phyloP scores from a whole-genome alignment of 2,329 filamentous ascomycete genomes.

The Nemania diffusa region DNA sequence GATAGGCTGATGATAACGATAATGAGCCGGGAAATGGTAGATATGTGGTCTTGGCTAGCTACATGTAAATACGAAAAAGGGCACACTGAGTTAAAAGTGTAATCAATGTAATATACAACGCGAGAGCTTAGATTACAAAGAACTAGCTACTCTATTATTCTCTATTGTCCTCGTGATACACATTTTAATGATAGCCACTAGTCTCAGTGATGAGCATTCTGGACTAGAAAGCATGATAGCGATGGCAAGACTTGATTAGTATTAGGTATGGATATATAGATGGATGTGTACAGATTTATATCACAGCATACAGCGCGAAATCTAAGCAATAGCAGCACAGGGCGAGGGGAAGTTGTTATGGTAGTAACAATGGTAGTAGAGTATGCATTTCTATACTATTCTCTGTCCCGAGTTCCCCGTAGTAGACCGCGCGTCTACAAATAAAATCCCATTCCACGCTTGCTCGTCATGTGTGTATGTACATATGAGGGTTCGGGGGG shows the following conservation, averaged over 20 bases:
- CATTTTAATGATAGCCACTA: no score
- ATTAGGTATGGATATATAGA: neutral
- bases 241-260: neutral
- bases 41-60: neutral
- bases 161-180: neutral
- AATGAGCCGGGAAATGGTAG: neutral
- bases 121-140: neutral
- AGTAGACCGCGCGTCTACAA: neutral
- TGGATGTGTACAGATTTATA: neutral
- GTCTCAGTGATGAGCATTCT: neutral
- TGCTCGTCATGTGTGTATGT: neutral
- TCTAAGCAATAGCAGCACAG: neutral
- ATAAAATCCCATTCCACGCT: constrained; percentile 2
- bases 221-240: neutral
- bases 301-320: neutral
- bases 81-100: neutral
- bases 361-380: neutral
- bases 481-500: neutral
- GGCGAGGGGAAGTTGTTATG: neutral
- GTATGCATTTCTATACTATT: neutral
- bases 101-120: neutral
- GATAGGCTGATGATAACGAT: neutral
- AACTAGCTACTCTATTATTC: neutral
- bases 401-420: neutral
- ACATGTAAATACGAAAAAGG: neutral